These are phyloP conservation scores for Hevea brasiliensis DNA, from an alignment of 345 rosid species.

Conservation along the genomic window DNA sequence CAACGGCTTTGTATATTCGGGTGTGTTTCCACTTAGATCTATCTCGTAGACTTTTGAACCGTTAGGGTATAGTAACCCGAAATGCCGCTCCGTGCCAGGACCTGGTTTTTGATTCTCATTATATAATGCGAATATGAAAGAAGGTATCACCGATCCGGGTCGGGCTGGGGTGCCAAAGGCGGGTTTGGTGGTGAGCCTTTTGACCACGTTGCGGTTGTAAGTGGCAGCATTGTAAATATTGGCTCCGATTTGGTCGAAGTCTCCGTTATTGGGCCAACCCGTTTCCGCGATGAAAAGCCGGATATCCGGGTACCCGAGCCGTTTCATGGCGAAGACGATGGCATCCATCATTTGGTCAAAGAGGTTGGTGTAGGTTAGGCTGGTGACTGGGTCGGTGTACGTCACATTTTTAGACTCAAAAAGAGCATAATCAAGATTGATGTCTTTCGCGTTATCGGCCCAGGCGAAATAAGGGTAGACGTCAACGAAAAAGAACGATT, in stretches of 20 bases:
- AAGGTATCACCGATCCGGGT: constrained; percentile 61
- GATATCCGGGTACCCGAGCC: constrained; percentile 63
- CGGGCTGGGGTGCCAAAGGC: constrained; percentile 81
- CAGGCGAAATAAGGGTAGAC: constrained; percentile 85
- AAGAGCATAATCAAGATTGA: constrained; percentile 69
- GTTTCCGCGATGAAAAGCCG: constrained; percentile 92
- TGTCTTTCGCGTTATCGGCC: constrained; percentile 49
- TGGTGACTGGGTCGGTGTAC: constrained; percentile 63
- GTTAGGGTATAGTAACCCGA: constrained; percentile 77
- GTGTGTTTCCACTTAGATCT: constrained; percentile 61
- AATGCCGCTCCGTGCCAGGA: constrained; percentile 88
- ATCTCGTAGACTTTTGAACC: constrained; percentile 60
- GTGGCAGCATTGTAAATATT: constrained; percentile 86
- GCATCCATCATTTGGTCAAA: constrained; percentile 96
- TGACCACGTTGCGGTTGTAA: constrained; percentile 72
- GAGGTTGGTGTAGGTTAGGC: constrained; percentile 66
- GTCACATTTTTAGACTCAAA: constrained; percentile 51
- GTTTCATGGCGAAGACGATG: constrained; percentile 68
- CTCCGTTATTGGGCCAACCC: constrained; percentile 94
- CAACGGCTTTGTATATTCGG: constrained; percentile 41
- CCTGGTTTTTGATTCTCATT: constrained; percentile 92
- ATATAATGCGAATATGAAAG: constrained; percentile 70
- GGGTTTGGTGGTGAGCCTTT: constrained; percentile 58
- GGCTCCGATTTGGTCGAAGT: constrained; percentile 84
- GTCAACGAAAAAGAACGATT: constrained; percentile 79